A percentile compares a stretch with the other conserved stretches of the same genome.
Conservation (phyloP, 2,329 filamentous ascomycete species). For the Talaromyces albobiverticillius region DNA sequence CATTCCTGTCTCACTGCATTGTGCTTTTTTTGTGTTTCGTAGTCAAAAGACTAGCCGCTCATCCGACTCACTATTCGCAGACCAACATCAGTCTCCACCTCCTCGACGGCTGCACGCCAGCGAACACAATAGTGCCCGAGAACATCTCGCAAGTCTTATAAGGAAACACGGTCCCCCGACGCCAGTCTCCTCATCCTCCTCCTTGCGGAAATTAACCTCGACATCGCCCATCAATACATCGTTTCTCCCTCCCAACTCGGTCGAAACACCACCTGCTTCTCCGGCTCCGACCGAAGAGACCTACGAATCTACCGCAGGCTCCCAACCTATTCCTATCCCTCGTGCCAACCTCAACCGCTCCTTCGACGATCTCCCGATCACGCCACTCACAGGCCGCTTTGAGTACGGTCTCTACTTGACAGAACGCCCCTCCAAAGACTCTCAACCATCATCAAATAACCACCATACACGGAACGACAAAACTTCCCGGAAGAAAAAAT, state of each 20-base stretch:
- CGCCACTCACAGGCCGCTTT: conserved; percentile 37
- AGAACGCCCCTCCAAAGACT: conserved; percentile 21
- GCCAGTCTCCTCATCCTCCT: conserved; percentile 35
- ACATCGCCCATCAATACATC: conserved; percentile 37
- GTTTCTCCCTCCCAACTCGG: conserved; percentile 22
- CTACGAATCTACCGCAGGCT: conserved; percentile 26
- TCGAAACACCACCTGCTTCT: conserved; percentile 21
- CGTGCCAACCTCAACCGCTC: conserved; percentile 22
- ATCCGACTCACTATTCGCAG: conserved; percentile 7
- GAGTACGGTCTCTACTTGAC: conserved; percentile 35
- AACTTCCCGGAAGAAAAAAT: conserved; percentile 14
- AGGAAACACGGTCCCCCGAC: conserved; percentile 38
- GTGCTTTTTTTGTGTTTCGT: background rate
- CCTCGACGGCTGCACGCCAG: conserved; percentile 23
- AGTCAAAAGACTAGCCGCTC: conserved; percentile 1
- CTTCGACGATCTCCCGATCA: conserved; percentile 34
- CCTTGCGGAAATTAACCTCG: conserved; percentile 35
- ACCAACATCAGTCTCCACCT: conserved; percentile 14
- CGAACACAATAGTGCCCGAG: conserved; percentile 26
- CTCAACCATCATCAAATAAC: conserved; percentile 21
- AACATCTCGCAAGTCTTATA: conserved; percentile 37
- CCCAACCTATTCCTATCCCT: conserved; percentile 36
- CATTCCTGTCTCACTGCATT: background rate
- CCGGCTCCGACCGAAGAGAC: conserved; percentile 26
- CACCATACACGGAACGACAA: conserved; percentile 17